These are phyloP conservation scores for Daldinia vernicosa DNA, from an alignment of 495 filamentous ascomycete species.

Conservation along the genomic window DNA sequence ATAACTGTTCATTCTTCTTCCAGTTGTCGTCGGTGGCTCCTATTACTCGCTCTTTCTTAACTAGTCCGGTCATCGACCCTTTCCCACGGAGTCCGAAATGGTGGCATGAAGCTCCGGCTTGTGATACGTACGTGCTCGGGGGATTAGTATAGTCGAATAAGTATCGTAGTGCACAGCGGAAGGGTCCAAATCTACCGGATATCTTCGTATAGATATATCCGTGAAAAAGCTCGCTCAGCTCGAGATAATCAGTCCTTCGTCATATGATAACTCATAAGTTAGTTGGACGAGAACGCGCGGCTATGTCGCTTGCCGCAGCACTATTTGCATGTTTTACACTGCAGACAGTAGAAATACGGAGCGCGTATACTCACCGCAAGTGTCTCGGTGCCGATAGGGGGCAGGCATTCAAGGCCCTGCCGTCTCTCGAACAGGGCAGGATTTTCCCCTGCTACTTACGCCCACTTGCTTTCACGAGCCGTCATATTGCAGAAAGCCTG, in stretches of 20 bases:
- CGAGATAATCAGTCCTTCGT: conserved; percentile 1
- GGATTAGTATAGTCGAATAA: neutral
- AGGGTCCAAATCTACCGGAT: neutral
- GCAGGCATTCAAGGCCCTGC: conserved; percentile 10
- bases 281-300: conserved; percentile 29
- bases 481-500: conserved; percentile 24
- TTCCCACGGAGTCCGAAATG: conserved; percentile 9
- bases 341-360: conserved; percentile 27
- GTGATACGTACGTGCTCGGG: conserved; percentile 13
- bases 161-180: neutral
- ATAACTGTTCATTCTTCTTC: neutral
- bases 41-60: neutral
- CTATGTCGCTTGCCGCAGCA: conserved; percentile 33
- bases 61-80: neutral
- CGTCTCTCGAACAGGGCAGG: conserved; percentile 28
- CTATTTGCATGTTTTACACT: conserved; percentile 24
- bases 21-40: neutral
- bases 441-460: conserved; percentile 34
- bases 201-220: conserved; percentile 26
- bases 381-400: conserved; percentile 36
- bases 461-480: conserved; percentile 18
- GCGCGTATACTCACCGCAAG: conserved; percentile 21
- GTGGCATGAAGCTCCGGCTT: conserved; percentile 14
- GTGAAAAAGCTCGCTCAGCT: neutral
- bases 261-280: conserved; percentile 23